These are phyloP conservation scores for Saccharomycopsis sp. DNA, from an alignment of 805 yeast genomes.

Conservation along the genomic window DNA sequence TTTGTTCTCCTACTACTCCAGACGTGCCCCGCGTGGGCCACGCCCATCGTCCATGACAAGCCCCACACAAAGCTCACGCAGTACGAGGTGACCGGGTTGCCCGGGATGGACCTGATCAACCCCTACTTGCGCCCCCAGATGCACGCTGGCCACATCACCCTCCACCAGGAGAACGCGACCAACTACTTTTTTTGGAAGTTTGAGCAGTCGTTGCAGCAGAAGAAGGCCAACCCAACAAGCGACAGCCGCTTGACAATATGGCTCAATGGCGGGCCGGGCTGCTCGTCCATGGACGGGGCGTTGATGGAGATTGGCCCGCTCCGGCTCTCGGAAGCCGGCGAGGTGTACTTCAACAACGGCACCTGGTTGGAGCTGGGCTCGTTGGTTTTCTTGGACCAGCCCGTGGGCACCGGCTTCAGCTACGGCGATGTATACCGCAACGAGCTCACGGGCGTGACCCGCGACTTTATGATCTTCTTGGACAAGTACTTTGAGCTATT, in stretches of 20 bases:
- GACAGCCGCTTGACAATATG: slow-evolving; percentile 47
- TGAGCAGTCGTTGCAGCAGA: slow-evolving; percentile 22
- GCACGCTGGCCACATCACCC: slow-evolving; percentile 60
- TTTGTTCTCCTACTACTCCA: not conserved
- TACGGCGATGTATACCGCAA: slow-evolving; percentile 31
- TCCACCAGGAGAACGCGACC: slow-evolving; percentile 43
- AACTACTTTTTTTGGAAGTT: slow-evolving; percentile 76
- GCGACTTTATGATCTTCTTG: slow-evolving; percentile 46
- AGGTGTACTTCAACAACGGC: slow-evolving; percentile 45
- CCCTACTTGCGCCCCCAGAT: slow-evolving; percentile 26
- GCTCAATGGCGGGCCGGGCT: slow-evolving; percentile 87
- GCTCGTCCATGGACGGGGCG: slow-evolving; percentile 83
- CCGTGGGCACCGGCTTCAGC: slow-evolving; percentile 72
- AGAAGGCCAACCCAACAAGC: slow-evolving; percentile 15
- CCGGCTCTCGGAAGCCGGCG: slow-evolving; percentile 34
- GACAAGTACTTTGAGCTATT: slow-evolving; percentile 48
- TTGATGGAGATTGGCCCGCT: slow-evolving; percentile 74
- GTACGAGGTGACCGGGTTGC: slow-evolving; percentile 14
- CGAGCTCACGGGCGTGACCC: slow-evolving; percentile 23
- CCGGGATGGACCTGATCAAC: slow-evolving; percentile 14
- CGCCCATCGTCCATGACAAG: slow-evolving; percentile 12
- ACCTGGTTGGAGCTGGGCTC: slow-evolving; percentile 64
- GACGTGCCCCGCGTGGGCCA: no score
- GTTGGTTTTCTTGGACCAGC: slow-evolving; percentile 68
- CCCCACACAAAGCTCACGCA: slow-evolving; percentile 8